phyloP scores from a whole-genome alignment of 495 filamentous ascomycete species.

The Hypoxylon fragiforme region DNA sequence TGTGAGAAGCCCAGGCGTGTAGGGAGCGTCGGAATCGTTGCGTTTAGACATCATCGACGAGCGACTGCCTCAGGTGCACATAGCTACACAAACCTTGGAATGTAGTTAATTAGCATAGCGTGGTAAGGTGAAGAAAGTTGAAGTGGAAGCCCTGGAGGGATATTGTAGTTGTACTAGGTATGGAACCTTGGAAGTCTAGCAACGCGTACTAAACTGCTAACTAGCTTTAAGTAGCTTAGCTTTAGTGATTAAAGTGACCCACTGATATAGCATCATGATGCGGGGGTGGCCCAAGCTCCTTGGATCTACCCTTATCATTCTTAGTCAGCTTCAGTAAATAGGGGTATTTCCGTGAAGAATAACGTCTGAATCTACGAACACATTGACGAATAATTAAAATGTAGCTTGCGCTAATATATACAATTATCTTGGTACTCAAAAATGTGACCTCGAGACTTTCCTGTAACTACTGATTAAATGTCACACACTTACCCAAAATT shows the following conservation, averaged over 20 bases:
- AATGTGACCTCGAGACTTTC: too few relatives aligned
- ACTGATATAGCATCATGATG: not conserved
- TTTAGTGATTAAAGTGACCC: too few relatives aligned
- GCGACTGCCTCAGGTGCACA: not conserved
- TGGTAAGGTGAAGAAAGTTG: not conserved
- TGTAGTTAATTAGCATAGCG: not conserved
- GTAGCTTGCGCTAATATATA: too few relatives aligned
- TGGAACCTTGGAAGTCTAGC: not conserved
- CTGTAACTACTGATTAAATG: too few relatives aligned
- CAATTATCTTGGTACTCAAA: too few relatives aligned
- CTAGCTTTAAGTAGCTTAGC: too few relatives aligned
- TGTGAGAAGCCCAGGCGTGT: not conserved
- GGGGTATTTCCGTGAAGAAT: too few relatives aligned
- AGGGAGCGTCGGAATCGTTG: not conserved
- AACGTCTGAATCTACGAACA: too few relatives aligned
- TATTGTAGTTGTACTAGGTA: not conserved
- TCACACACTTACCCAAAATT: too few relatives aligned
- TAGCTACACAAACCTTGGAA: not conserved
- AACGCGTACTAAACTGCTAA: not conserved
- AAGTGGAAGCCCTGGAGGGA: not conserved
- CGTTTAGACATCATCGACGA: not conserved
- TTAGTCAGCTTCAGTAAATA: too few relatives aligned
- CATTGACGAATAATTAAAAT: too few relatives aligned
- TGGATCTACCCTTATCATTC: too few relatives aligned
- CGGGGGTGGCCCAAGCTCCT: constrained; percentile 34